Conservation (phyloP, 1,284 basidiomycete genomes). For the Phellinidium pouzarii region DNA sequence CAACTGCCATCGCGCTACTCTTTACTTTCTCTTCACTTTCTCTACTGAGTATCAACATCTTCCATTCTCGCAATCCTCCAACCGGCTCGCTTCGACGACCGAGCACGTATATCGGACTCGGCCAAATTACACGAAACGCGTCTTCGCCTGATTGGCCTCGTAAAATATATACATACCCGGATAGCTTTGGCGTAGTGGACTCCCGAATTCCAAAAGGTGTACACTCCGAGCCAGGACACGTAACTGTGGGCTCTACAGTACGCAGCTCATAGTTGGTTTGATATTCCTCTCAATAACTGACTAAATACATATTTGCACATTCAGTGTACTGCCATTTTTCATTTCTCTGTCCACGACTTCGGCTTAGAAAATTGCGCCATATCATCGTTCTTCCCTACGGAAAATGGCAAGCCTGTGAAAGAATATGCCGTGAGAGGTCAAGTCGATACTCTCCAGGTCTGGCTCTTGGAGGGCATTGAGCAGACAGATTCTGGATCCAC, state of each 20-base stretch:
- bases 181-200: not conserved
- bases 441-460: too few relatives aligned
- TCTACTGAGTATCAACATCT: not conserved
- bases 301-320: too few relatives aligned
- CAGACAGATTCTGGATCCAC: not conserved
- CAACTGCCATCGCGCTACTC: slow-evolving; percentile 1
- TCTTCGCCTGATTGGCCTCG: slow-evolving; percentile 1
- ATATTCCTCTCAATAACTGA: too few relatives aligned
- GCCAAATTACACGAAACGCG: not conserved
- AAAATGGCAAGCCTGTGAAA: not conserved
- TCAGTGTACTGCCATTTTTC: not conserved
- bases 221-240: not conserved
- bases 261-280: not conserved
- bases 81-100: not conserved
- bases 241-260: not conserved
- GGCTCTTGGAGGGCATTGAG: too few relatives aligned
- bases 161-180: not conserved
- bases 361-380: slow-evolving; percentile 1
- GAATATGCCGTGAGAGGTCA: not conserved
- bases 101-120: slow-evolving; percentile 1
- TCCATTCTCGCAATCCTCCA: not conserved
- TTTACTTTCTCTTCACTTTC: not conserved
- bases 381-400: not conserved
- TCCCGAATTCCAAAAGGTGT: not conserved
- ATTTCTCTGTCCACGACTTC: not conserved